Evolutionary conservation across 495 filamentous ascomycete genomes (phyloP).

Genomic region (Copromyces sp.): DNA sequence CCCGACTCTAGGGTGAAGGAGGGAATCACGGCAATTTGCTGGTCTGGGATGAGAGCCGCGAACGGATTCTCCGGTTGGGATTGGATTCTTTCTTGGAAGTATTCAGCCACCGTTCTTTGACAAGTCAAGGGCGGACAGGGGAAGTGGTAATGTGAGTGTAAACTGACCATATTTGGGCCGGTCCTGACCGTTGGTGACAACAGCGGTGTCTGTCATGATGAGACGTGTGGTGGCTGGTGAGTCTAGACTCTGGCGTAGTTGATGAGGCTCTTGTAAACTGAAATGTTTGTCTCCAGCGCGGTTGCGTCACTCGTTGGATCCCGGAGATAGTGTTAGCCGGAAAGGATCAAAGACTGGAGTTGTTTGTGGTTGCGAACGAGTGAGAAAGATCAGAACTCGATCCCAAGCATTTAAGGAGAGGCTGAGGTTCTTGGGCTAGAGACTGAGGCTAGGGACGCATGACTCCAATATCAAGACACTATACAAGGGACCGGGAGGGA

Average conservation of each 20-base stretch:
- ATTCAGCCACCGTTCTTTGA: constrained; percentile 39
- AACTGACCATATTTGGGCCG: constrained; percentile 33
- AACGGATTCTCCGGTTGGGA: constrained; percentile 88
- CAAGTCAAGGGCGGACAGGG: neutral
- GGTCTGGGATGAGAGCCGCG: constrained; percentile 72
- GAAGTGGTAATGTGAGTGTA: neutral
- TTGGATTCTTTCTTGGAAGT: constrained; percentile 47
- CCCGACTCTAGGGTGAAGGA: constrained; percentile 92
- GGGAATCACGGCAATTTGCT: constrained; percentile 75
- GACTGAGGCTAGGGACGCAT: neutral
- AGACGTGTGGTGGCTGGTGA: neutral
- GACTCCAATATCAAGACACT: neutral
- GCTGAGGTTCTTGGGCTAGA: neutral
- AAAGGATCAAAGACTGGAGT: neutral
- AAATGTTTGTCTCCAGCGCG: neutral
- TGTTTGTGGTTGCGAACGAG: neutral
- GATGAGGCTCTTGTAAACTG: neutral
- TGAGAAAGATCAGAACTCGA: neutral
- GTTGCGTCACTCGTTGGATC: neutral
- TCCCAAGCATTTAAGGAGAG: neutral
- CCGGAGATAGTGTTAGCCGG: neutral
- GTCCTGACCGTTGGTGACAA: constrained; percentile 5
- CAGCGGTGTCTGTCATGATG: constrained; percentile 10
- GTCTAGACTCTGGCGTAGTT: neutral
- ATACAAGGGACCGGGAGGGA: neutral